Percentiles rank a stretch among this genome's conserved stretches.
Conservation (phyloP, 2,329 filamentous ascomycete genomes). For the Tolypocladium inflatum region DNA sequence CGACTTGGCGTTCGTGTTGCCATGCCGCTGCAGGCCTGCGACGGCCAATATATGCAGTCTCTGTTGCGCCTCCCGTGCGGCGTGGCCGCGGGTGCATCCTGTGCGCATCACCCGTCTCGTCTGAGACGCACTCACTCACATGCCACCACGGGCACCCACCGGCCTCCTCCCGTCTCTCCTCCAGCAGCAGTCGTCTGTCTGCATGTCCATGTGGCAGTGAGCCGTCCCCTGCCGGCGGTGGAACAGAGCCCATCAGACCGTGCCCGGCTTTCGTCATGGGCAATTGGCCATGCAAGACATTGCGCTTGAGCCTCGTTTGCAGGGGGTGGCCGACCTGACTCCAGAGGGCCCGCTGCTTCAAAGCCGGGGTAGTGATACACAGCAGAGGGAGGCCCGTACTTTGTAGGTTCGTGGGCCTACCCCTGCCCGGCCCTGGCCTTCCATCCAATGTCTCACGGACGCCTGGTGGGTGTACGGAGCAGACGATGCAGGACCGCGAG, state of each 20-base stretch:
- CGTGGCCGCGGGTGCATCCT: background rate
- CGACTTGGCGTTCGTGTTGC: background rate
- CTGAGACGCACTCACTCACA: background rate
- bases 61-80: background rate
- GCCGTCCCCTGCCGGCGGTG: background rate
- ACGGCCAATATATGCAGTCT: background rate
- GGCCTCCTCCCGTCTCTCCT: background rate
- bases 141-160: background rate
- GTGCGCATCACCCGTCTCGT: background rate
- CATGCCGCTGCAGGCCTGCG: background rate
- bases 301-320: background rate
- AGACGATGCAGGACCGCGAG: background rate
- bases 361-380: background rate
- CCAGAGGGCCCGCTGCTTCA: background rate
- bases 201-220: background rate
- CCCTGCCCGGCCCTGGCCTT: background rate
- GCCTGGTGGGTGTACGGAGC: background rate
- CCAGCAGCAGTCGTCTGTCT: too few species aligned
- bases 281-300: background rate
- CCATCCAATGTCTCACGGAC: background rate
- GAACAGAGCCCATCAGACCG: background rate
- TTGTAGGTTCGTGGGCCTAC: background rate
- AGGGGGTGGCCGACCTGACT: background rate
- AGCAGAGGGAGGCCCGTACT: too few species aligned
- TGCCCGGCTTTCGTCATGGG: background rate